Evolutionary conservation across 768 basidiomycete genomes (phyloP).

Genomic region (Pleurotus salmoneostramineus): DNA sequence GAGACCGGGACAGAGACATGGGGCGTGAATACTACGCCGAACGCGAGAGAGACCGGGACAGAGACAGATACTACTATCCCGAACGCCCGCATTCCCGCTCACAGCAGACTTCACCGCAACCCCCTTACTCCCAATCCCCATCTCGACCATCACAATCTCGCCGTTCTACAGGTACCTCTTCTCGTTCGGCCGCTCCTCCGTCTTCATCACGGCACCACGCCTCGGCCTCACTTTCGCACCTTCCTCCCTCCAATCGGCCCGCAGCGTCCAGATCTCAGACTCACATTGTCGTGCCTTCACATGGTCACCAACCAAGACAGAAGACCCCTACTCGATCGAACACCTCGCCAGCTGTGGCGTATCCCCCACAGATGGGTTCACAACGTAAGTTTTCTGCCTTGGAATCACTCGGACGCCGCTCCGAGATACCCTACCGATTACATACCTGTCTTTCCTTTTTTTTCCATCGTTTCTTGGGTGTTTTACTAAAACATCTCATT

Average conservation of each 20-base stretch:
- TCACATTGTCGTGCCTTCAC: not conserved
- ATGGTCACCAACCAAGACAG: not conserved
- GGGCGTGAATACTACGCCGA: not conserved
- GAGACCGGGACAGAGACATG: not conserved
- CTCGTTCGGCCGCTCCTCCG: not conserved
- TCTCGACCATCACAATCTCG: slow-evolving; percentile 1
- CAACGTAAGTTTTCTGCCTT: slow-evolving; percentile 3
- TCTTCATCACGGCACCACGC: slow-evolving; percentile 1
- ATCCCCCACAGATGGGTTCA: not conserved
- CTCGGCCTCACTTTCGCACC: slow-evolving; percentile 5
- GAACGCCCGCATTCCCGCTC: not conserved
- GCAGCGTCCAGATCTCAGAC: slow-evolving; percentile 5
- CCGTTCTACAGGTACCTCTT: not conserved
- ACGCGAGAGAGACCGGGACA: not conserved
- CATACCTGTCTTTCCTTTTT: not conserved
- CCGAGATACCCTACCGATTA: not conserved
- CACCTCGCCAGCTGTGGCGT: slow-evolving; percentile 3
- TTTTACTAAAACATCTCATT: not conserved
- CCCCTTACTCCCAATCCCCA: not conserved
- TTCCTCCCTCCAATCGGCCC: not conserved
- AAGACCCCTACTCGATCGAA: not conserved
- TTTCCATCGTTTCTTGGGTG: not conserved
- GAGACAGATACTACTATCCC: slow-evolving; percentile 2
- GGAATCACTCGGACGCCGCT: not conserved
- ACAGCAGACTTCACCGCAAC: not conserved